These are phyloP conservation scores for Didymella pomorum DNA, from an alignment of 2,329 filamentous ascomycete species.

Conservation along the genomic window DNA sequence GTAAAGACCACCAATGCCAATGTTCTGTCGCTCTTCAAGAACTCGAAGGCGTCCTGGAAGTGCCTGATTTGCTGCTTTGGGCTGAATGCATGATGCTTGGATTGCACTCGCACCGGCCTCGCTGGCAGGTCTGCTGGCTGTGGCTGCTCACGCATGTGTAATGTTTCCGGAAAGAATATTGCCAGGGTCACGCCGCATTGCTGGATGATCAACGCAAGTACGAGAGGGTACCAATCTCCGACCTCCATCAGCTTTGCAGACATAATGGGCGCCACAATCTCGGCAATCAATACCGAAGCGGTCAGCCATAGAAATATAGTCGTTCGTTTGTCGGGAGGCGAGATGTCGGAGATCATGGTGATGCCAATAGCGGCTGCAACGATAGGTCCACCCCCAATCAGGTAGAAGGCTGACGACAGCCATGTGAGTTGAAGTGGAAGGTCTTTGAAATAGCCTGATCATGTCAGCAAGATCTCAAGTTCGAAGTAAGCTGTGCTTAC, in stretches of 20 bases:
- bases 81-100: conserved; percentile 28
- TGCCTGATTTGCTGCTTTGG: conserved; percentile 43
- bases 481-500: conserved; percentile 24
- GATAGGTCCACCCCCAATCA: conserved; percentile 58
- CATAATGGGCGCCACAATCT: conserved; percentile 47
- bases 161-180: conserved; percentile 45
- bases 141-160: conserved; percentile 46
- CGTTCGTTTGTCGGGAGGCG: conserved; percentile 54
- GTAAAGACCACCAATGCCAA: conserved; percentile 54
- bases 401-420: conserved; percentile 56
- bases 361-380: conserved; percentile 58
- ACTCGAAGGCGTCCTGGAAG: conserved; percentile 50
- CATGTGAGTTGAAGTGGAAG: conserved; percentile 59
- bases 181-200: conserved; percentile 37
- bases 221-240: conserved; percentile 45
- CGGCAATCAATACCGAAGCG: conserved; percentile 44
- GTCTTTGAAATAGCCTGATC: conserved; percentile 41
- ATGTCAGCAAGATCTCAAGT: neutral
- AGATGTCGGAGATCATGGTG: conserved; percentile 62
- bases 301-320: conserved; percentile 41
- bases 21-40: conserved; percentile 52
- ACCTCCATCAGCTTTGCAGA: conserved; percentile 44
- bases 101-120: conserved; percentile 19
- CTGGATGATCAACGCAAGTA: conserved; percentile 43
- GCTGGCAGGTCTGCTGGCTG: conserved; percentile 32